Percentiles rank a stretch among this genome's conserved stretches.
Conservation (phyloP, 2,329 filamentous ascomycete genomes). For the Venturia pyrina region DNA sequence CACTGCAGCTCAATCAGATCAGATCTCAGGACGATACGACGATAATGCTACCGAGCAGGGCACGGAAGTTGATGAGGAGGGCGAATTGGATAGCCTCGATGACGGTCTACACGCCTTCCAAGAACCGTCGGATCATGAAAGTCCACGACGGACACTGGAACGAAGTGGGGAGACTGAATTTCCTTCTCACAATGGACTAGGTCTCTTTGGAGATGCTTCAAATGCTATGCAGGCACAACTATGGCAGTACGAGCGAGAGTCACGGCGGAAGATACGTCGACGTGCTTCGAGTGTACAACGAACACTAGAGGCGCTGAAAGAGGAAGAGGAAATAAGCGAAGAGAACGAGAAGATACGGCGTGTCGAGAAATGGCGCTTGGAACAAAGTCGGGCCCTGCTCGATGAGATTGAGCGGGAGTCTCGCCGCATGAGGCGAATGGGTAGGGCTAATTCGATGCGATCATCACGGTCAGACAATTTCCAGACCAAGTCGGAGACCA, state of each 20-base stretch:
- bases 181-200: constrained; percentile 86
- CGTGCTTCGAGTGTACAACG: constrained; percentile 46
- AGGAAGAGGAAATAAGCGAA: constrained; percentile 45
- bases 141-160: constrained; percentile 37
- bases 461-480: not conserved
- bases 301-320: constrained; percentile 44
- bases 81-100: constrained; percentile 87
- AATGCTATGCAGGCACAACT: constrained; percentile 66
- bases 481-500: constrained; percentile 11
- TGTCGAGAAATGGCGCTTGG: constrained; percentile 85
- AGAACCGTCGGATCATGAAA: constrained; percentile 39
- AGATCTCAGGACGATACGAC: constrained; percentile 26
- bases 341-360: constrained; percentile 63
- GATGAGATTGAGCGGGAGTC: constrained; percentile 88
- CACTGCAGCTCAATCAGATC: constrained; percentile 51
- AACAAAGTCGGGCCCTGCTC: constrained; percentile 76
- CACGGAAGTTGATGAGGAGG: constrained; percentile 42
- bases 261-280: constrained; percentile 38
- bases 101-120: constrained; percentile 85
- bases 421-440: constrained; percentile 48
- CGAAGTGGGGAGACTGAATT: constrained; percentile 59
- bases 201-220: constrained; percentile 51
- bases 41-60: constrained; percentile 32
- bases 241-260: constrained; percentile 80
- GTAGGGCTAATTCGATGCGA: constrained; percentile 37